phyloP scores from a whole-genome alignment of 306 rosid genomes.

The Purshia tridentata region DNA sequence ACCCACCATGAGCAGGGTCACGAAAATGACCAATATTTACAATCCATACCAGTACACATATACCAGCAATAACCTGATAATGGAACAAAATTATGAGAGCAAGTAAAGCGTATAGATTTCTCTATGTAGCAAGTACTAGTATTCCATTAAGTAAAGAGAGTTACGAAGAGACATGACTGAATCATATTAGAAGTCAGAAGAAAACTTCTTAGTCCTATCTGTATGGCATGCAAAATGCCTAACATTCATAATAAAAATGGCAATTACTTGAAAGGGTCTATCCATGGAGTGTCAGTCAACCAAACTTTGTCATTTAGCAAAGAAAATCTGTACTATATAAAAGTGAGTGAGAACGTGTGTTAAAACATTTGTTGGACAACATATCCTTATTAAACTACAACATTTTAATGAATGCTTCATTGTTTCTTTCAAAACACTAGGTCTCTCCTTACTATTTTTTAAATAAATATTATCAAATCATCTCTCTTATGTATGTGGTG shows the following conservation, averaged over 20 bases:
- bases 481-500: no score
- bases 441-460: no score
- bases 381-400: no score
- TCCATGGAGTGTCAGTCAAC: no score
- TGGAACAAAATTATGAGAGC: slow-evolving; percentile 16
- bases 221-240: not conserved
- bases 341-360: no score
- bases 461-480: no score
- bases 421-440: no score
- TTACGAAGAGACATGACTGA: not conserved
- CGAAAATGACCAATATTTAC: slow-evolving; percentile 97
- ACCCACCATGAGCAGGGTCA: slow-evolving; percentile 99
- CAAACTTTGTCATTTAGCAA: no score
- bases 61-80: slow-evolving; percentile 93
- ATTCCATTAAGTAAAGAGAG: no score
- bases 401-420: no score
- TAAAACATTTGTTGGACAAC: no score
- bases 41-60: slow-evolving; percentile 89
- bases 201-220: not conserved
- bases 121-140: not conserved
- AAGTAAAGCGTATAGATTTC: not conserved
- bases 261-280: not conserved
- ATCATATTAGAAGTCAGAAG: not conserved
- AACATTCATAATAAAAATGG: not conserved
- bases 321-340: no score